Evolutionary conservation across 768 basidiomycete genomes (phyloP), one percentile per base, ranked within the genome.

Genomic region (Trametes maxima): DNA sequence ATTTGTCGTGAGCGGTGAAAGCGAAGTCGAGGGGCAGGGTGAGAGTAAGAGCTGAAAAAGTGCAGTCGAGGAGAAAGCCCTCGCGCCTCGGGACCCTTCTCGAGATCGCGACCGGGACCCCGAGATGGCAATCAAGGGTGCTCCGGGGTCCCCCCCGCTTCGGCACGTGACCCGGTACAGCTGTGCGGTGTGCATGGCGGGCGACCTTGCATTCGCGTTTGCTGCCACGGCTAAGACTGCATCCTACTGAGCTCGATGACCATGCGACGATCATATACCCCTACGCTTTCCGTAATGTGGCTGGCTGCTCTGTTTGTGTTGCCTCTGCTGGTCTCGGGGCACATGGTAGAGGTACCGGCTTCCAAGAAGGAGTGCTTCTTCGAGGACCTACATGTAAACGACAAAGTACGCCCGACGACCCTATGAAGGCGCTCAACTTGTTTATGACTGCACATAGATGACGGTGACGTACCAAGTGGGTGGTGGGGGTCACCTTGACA

Each of bases 391-490:
- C 92, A 95, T 69, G 78, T 84, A 64, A 86, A 94, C 73, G 94
- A 96, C 86, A 92, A 95, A 82, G 92, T 90, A 63, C 58, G 68
- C 65, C 36, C 17, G 11, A n/a, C n/a, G 13, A 44, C 12, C 6
- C 39, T 12, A 5, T 28, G 3, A 24, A 33, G 43, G 10, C 52
- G 43, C 21, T 10, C 28, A 33, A 19, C 17, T 33, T 44, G 33
- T 48, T 49, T 28, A 51, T 6, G 37, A 33, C 17, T 16, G 22
- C 16, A 21, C 48, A 10, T 54, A 98, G 95, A 98, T 99, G 97
- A 96, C 96, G 24, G 92, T 99, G 51, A 97, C 96, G 40, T 99
- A 98, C 73, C 97, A 99, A 82, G 97, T 98, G 7, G 95, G 94
- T 54, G 94, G 93, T 45, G 97, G 97, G 24, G 96, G 97, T 0